A percentile compares a stretch with the other conserved stretches of the same genome.
These are phyloP conservation scores for Aurinia saxatilis DNA, from an alignment of 345 rosid genomes.

Conservation along the genomic window DNA sequence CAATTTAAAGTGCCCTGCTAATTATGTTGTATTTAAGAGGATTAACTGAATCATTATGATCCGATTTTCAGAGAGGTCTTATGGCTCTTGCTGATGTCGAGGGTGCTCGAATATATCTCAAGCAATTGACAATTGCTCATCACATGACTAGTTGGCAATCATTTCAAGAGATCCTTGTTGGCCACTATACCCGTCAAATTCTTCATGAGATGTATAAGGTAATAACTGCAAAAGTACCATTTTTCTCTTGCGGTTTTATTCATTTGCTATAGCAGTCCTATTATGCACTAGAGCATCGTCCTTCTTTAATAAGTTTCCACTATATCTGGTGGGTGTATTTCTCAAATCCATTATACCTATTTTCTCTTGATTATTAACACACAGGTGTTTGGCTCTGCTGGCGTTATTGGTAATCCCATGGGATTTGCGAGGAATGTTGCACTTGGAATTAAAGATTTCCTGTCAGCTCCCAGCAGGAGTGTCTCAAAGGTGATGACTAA, in stretches of 20 bases:
- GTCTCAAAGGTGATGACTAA: constrained; percentile 53
- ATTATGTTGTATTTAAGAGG: neutral
- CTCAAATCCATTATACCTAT: neutral
- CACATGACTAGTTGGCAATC: constrained; percentile 95
- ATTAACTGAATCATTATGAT: constrained; percentile 11
- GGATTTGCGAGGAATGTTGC: constrained; percentile 92
- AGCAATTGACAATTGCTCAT: constrained; percentile 65
- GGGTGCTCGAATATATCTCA: constrained; percentile 87
- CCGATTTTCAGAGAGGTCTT: constrained; percentile 67
- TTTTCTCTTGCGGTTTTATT: neutral
- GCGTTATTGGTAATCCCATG: constrained; percentile 95
- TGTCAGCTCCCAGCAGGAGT: constrained; percentile 79
- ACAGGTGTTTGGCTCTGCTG: constrained; percentile 96
- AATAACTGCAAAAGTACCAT: constrained; percentile 3
- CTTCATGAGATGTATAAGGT: constrained; percentile 98
- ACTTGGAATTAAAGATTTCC: constrained; percentile 80
- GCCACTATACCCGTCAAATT: constrained; percentile 81
- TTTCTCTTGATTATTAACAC: constrained; percentile 19
- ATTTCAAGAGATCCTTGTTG: constrained; percentile 71
- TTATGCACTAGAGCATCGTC: neutral
- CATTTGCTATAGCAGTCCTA: no score
- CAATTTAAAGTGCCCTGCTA: neutral
- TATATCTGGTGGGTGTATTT: neutral
- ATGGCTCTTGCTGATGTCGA: constrained; percentile 97
- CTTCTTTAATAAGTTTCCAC: neutral